Percentiles rank a stretch among this genome's conserved stretches.
phyloP scores from a whole-genome alignment of 2,329 filamentous ascomycete genomes.

The Aspergillus luchuensis region DNA sequence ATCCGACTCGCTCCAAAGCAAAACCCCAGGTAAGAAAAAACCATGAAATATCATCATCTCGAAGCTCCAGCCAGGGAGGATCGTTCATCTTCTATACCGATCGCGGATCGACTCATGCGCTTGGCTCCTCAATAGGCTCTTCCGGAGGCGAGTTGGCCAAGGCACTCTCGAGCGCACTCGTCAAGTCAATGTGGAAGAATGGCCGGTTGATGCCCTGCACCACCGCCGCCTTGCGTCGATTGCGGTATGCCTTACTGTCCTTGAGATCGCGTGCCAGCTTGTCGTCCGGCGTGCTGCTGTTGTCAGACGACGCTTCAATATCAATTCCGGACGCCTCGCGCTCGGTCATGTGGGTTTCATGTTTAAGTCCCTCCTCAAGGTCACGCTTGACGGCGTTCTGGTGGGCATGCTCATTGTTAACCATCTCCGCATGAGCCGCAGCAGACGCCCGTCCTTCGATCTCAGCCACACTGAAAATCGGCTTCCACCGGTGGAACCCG shows the following conservation, averaged over 20 bases:
- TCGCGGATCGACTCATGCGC: background rate
- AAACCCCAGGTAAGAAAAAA: background rate
- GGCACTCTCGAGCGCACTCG: constrained; percentile 83
- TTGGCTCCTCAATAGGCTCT: constrained; percentile 11
- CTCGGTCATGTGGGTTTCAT: constrained; percentile 33
- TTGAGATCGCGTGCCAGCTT: constrained; percentile 50
- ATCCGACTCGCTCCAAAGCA: background rate
- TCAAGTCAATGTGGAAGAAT: constrained; percentile 91
- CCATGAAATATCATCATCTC: constrained; percentile 2
- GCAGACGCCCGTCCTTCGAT: constrained; percentile 72
- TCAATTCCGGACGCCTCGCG: constrained; percentile 35
- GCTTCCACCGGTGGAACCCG: constrained; percentile 74
- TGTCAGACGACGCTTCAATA: constrained; percentile 32
- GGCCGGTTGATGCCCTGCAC: constrained; percentile 87
- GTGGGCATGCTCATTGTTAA: constrained; percentile 58
- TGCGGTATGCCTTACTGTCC: constrained; percentile 51
- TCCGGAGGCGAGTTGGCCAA: constrained; percentile 70
- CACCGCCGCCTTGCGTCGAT: constrained; percentile 55
- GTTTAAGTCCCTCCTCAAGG: constrained; percentile 36
- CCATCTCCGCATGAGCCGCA: constrained; percentile 66
- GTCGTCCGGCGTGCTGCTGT: constrained; percentile 34
- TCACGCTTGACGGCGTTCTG: constrained; percentile 25
- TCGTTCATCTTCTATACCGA: constrained; percentile 2
- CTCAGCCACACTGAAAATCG: constrained; percentile 93
- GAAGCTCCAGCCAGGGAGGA: constrained; percentile 22